Evolutionary conservation across 306 rosid genomes (phyloP).

Genomic region (Adenanthera pavonina): DNA sequence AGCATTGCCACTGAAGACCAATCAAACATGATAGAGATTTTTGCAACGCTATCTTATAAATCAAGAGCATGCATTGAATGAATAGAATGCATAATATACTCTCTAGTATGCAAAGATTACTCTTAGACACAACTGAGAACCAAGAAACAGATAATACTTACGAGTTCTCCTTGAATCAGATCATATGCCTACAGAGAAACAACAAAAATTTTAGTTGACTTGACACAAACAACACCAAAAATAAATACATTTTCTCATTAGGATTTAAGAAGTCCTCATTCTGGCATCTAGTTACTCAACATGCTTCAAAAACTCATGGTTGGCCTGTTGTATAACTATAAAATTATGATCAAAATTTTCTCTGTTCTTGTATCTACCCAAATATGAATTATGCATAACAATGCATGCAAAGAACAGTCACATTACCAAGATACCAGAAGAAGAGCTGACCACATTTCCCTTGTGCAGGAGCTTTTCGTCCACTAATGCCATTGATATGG

Average conservation of each 20-base stretch:
- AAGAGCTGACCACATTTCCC: constrained; percentile 45
- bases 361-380: neutral
- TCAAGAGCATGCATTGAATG: neutral
- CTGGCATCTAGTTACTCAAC: constrained; percentile 21
- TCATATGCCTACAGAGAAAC: constrained; percentile 74
- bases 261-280: neutral
- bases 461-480: constrained; percentile 51
- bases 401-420: constrained; percentile 7
- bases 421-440: constrained; percentile 73
- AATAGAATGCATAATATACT: constrained; percentile 28
- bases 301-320: neutral
- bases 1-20: constrained; percentile 17
- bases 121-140: constrained; percentile 21
- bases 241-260: neutral
- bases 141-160: constrained; percentile 51
- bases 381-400: constrained; percentile 28
- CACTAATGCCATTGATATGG: constrained; percentile 67
- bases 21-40: constrained; percentile 17
- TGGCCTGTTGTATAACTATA: constrained; percentile 8
- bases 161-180: constrained; percentile 91
- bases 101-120: constrained; percentile 8
- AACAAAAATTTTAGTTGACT: constrained; percentile 19
- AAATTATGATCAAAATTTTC: neutral
- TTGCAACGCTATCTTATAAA: neutral
- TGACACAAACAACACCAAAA: constrained; percentile 23